phyloP scores from a whole-genome alignment of 2,329 filamentous ascomycete genomes.

The Fusarium sp. region DNA sequence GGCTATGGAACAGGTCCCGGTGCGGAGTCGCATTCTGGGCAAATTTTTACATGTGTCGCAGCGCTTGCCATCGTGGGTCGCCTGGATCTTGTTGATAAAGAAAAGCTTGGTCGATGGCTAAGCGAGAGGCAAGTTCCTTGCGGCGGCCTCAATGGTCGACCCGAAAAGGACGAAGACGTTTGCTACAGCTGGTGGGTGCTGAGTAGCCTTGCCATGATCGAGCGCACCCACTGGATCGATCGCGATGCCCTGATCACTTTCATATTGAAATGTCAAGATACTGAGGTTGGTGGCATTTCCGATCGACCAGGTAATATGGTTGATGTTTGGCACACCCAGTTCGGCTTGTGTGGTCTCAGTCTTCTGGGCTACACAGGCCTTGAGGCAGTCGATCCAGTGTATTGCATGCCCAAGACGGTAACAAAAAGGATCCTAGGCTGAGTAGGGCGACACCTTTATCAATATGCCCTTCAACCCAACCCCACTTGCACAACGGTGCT shows the following conservation, averaged over 20 bases:
- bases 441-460: not conserved
- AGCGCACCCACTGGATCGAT: constrained; percentile 92
- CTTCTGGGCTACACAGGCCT: constrained; percentile 81
- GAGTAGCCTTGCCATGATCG: constrained; percentile 90
- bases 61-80: constrained; percentile 84
- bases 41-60: constrained; percentile 93
- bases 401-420: constrained; percentile 79
- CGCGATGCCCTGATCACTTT: constrained; percentile 78
- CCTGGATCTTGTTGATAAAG: constrained; percentile 82
- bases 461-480: not conserved
- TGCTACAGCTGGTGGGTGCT: constrained; percentile 99
- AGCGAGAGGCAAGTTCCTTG: constrained; percentile 89
- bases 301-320: constrained; percentile 95
- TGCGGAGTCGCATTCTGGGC: constrained; percentile 92
- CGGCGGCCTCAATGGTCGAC: constrained; percentile 91
- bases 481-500: not conserved
- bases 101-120: constrained; percentile 87
- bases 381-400: constrained; percentile 84
- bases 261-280: constrained; percentile 89
- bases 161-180: constrained; percentile 95
- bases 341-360: constrained; percentile 88
- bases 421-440: constrained; percentile 66
- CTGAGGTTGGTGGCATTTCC: constrained; percentile 82
- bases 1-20: constrained; percentile 91
- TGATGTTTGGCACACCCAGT: constrained; percentile 95